Evolutionary conservation across 768 basidiomycete genomes (phyloP).

Genomic region (Tylopilus rubrobrunneus): DNA sequence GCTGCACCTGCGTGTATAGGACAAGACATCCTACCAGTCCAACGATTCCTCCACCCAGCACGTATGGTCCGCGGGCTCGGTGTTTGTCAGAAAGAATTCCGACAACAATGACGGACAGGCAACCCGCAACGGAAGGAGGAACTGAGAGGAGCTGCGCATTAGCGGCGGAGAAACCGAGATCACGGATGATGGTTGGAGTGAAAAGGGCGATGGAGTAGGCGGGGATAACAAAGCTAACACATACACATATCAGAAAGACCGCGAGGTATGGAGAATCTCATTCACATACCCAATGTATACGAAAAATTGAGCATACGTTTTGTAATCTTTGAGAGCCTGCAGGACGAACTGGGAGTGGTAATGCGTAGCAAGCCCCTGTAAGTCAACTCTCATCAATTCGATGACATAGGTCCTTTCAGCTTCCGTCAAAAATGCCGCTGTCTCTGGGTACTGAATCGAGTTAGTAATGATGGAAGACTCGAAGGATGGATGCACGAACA

Average conservation of each 20-base stretch:
- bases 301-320: slow-evolving; percentile 28
- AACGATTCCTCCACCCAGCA: slow-evolving; percentile 37
- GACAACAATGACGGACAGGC: slow-evolving; percentile 34
- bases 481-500: slow-evolving; percentile 27
- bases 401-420: slow-evolving; percentile 38
- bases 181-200: slow-evolving; percentile 43
- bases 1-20: slow-evolving; percentile 32
- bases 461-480: not conserved
- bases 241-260: slow-evolving; percentile 1
- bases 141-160: slow-evolving; percentile 45
- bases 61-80: slow-evolving; percentile 43
- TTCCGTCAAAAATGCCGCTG: slow-evolving; percentile 27
- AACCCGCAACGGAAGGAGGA: slow-evolving; percentile 44
- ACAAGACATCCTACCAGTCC: slow-evolving; percentile 47
- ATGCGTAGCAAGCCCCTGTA: slow-evolving; percentile 41
- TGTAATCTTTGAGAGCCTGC: slow-evolving; percentile 46
- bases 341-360: slow-evolving; percentile 42
- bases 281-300: slow-evolving; percentile 38
- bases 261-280: not conserved
- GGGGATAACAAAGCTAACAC: slow-evolving; percentile 38
- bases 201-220: slow-evolving; percentile 45
- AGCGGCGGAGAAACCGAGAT: slow-evolving; percentile 48
- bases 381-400: slow-evolving; percentile 40
- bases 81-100: slow-evolving; percentile 41
- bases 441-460: slow-evolving; percentile 7